phyloP scores from a whole-genome alignment of 2,329 filamentous ascomycete genomes.

The Neophaeococcomyces mojaviensis region DNA sequence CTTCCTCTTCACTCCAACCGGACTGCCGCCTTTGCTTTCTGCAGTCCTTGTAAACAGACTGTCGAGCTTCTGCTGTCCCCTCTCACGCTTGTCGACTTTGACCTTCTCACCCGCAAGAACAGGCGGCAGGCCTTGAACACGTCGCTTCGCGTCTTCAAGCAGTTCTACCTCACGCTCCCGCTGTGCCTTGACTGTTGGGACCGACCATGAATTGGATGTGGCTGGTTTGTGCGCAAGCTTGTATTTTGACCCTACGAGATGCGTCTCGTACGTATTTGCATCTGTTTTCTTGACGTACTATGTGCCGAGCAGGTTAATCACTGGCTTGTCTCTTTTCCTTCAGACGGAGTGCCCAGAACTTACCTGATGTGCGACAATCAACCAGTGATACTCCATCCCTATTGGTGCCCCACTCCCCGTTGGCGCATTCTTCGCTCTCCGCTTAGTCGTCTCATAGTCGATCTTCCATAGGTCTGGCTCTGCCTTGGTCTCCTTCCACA shows the following conservation, averaged over 20 bases:
- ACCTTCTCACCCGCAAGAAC: conserved; percentile 29
- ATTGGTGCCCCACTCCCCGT: conserved; percentile 29
- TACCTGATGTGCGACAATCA: conserved; percentile 31
- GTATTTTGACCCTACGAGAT: conserved; percentile 29
- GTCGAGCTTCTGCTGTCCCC: conserved; percentile 29
- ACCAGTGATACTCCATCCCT: conserved; percentile 31
- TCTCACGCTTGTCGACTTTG: conserved; percentile 27
- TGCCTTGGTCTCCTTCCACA: conserved; percentile 31
- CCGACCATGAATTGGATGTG: conserved; percentile 27
- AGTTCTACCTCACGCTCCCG: conserved; percentile 29
- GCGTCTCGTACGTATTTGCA: conserved; percentile 31
- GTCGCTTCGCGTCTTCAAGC: conserved; percentile 28
- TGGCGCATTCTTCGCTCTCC: conserved; percentile 27
- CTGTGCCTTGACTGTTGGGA: conserved; percentile 30
- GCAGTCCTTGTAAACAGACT: conserved; percentile 23
- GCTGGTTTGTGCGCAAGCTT: conserved; percentile 30
- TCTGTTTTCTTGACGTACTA: conserved; percentile 31
- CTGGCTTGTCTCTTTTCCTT: not conserved
- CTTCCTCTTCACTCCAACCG: not conserved
- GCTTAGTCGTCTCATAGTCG: conserved; percentile 28
- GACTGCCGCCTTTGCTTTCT: not conserved
- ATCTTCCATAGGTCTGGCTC: conserved; percentile 32
- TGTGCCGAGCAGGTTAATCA: not conserved
- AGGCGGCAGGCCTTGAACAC: conserved; percentile 28
- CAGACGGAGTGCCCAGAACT: not conserved